These are phyloP conservation scores for Ganoderma lingzhi DNA, from an alignment of 1,284 basidiomycete species.

Conservation along the genomic window DNA sequence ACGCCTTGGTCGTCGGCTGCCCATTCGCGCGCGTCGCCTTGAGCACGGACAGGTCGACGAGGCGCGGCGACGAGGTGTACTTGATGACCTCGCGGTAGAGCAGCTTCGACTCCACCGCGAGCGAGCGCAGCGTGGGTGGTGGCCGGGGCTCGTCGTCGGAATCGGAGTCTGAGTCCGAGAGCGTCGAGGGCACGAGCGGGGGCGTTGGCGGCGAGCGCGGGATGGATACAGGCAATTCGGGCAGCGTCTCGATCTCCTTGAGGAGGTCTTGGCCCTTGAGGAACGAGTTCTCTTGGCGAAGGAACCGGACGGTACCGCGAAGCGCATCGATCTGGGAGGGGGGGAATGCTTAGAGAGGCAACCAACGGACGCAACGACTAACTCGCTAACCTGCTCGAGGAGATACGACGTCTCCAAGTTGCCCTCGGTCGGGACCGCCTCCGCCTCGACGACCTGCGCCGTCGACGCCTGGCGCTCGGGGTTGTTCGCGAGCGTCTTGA, in stretches of 20 bases:
- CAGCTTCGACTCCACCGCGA: conserved; percentile 82
- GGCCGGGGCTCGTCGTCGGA: conserved; percentile 49
- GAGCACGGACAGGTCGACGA: conserved; percentile 82
- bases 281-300: conserved; percentile 91
- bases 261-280: conserved; percentile 91
- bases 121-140: conserved; percentile 66
- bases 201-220: conserved; percentile 59
- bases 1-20: conserved; percentile 52
- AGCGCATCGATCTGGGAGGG: conserved; percentile 83
- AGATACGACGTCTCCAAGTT: conserved; percentile 87
- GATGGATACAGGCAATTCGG: conserved; percentile 61
- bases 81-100: conserved; percentile 85
- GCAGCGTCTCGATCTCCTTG: conserved; percentile 80
- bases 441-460: conserved; percentile 62
- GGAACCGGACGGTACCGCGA: conserved; percentile 87
- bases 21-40: conserved; percentile 57
- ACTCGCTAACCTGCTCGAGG: conserved; percentile 73
- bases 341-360: conserved; percentile 13
- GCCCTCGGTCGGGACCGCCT: conserved; percentile 73
- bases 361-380: background rate
- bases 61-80: conserved; percentile 80
- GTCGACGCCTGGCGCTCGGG: conserved; percentile 68
- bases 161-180: conserved; percentile 71
- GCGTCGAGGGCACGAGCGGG: conserved; percentile 64
- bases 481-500: conserved; percentile 72